phyloP scores from a whole-genome alignment of 192 early-diverging fungal species.

The Spizellomyces sp. region DNA sequence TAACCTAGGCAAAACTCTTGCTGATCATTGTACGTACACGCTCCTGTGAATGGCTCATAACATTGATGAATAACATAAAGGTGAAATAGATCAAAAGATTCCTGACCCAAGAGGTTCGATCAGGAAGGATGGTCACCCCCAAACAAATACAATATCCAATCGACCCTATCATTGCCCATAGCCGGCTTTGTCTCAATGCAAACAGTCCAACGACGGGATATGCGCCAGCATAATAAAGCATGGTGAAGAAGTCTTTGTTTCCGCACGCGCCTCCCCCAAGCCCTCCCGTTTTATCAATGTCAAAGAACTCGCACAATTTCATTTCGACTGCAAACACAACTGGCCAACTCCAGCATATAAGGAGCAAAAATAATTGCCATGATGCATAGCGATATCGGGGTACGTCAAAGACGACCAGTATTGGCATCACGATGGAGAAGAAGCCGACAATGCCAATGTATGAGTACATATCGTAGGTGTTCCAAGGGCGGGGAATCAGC shows the following conservation, averaged over 20 bases:
- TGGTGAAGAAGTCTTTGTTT: conserved; percentile 21
- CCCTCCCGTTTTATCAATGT: background rate
- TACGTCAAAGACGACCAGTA: conserved; percentile 16
- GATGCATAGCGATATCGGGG: conserved; percentile 5
- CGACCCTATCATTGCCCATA: conserved; percentile 6
- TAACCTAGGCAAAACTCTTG: background rate
- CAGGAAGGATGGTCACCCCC: conserved; percentile 15
- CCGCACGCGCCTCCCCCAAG: conserved; percentile 27
- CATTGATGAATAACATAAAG: conserved; percentile 22
- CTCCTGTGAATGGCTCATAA: conserved; percentile 25
- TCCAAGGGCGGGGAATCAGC: conserved; percentile 21
- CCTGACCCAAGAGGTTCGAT: background rate
- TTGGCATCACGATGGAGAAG: conserved; percentile 2
- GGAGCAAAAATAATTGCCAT: conserved; percentile 22
- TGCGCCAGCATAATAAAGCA: conserved; percentile 25
- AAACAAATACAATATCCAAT: background rate
- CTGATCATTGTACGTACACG: conserved; percentile 3
- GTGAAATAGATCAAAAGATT: conserved; percentile 12
- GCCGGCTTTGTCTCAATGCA: conserved; percentile 19
- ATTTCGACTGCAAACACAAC: conserved; percentile 28
- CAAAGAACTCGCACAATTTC: conserved; percentile 13
- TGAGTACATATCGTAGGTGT: conserved; percentile 5
- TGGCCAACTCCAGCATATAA: conserved; percentile 8
- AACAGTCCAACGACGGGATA: conserved; percentile 13
- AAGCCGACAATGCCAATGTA: conserved; percentile 21